Base-by-base conservation (phyloP, 1,139 yeast genomes). In the Hansenula lynferdii region DNA sequence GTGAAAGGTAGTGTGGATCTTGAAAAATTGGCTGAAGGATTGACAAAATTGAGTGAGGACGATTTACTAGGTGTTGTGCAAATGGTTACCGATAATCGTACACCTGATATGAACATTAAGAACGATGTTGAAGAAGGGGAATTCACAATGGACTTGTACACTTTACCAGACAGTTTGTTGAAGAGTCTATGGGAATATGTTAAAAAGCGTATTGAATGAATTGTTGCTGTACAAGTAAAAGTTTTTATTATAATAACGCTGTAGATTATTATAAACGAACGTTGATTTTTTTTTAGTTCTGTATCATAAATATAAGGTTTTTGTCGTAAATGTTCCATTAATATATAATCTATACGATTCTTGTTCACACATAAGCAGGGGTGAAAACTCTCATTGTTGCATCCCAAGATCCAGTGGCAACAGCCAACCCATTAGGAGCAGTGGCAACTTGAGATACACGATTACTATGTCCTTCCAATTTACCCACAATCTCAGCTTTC, bases 71-170 rank as follows among this genome's bases (percentile, higher is more conserved):
- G 90, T 28, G 94, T 92, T 37, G 97, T 92, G 39, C 97, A 92
- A 64, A 90, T 92, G 97, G 95, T 92, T 28, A 89, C 96, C 39
- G 97, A 92, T 62, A 92, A 92, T 65, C 80, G 87, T 62, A 89
- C 97, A 15, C 81, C 86, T 35, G 97, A 92, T 42, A 92, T 92
- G 96, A 89, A 85, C 63, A 85, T 92, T 56, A 89, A 90, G 60
- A 92, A 92, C 63, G 96, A 92, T 58, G 90, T 86, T 37, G 97
- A 90, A 48, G 94, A 87, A 55, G 98, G 98, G 36, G 98, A 92
- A 67, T 92, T 92, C 62, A 90, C 95, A 43, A 87, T 92, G 85
- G 98, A 92, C 64, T 72, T 92, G 54, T 90, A 80, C 62, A 90
- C 97, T 31, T 72, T 92, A 52, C 98, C 98, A 17, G 97, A 90